Conservation (phyloP, 225 moss, liverwort and hornwort genomes). For the Sphagnum contortum region DNA sequence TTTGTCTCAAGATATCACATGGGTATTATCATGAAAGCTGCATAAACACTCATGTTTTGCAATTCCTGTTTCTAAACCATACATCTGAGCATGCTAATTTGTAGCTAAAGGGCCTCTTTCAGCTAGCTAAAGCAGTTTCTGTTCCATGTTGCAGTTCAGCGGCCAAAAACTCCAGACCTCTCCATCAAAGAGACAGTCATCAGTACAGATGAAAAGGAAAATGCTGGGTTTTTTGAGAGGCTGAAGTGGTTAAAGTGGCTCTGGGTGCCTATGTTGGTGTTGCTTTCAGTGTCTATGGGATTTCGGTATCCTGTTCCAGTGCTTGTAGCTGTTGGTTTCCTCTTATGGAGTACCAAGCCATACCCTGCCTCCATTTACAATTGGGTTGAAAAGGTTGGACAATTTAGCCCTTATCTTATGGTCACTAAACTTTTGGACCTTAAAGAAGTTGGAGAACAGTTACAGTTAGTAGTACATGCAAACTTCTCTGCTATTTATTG, state of each 20-base stretch:
- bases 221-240: constrained; percentile 6
- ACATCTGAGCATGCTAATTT: neutral
- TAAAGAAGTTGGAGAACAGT: too few relatives aligned
- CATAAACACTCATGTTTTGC: neutral
- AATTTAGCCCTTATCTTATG: too few relatives aligned
- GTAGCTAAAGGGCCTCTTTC: neutral
- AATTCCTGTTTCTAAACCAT: too few relatives aligned
- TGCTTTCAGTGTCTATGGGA: constrained; percentile 58
- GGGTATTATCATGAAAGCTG: too few relatives aligned
- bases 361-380: constrained; percentile 62
- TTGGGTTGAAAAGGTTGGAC: constrained; percentile 74
- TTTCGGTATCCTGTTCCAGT: constrained; percentile 62
- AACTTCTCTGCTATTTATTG: too few relatives aligned
- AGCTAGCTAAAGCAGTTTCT: constrained; percentile 1
- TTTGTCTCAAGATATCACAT: neutral
- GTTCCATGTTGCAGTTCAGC: constrained; percentile 25
- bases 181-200: constrained; percentile 19
- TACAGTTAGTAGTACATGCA: too few relatives aligned
- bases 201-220: constrained; percentile 30
- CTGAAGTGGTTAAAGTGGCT: constrained; percentile 29
- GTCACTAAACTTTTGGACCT: too few relatives aligned
- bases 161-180: constrained; percentile 12
- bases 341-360: constrained; percentile 86
- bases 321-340: constrained; percentile 45
- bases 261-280: constrained; percentile 55